Evolutionary conservation across 2,329 filamentous ascomycete species (phyloP).

Genomic region (Penicillium psychrosexuale): DNA sequence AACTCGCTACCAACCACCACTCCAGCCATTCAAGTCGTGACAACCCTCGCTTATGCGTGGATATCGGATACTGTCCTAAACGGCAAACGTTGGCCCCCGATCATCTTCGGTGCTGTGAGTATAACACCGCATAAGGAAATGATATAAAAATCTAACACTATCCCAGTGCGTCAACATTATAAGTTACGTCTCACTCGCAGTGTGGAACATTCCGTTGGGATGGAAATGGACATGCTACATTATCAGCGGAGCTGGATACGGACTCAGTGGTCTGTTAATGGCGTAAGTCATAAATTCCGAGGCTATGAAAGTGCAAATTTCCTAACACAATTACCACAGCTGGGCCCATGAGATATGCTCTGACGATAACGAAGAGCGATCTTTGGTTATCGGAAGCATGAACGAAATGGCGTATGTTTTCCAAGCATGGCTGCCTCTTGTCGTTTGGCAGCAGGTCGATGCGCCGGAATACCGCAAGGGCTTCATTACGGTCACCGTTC

Average conservation of each 20-base stretch:
- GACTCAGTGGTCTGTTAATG: slow-evolving; percentile 50
- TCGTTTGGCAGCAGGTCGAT: slow-evolving; percentile 65
- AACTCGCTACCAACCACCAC: slow-evolving; percentile 60
- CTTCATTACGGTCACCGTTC: slow-evolving; percentile 54
- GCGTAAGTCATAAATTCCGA: slow-evolving; percentile 37
- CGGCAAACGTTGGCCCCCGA: slow-evolving; percentile 62
- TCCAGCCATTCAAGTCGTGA: slow-evolving; percentile 54
- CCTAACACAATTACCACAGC: slow-evolving; percentile 22
- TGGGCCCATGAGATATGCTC: slow-evolving; percentile 57
- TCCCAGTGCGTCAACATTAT: slow-evolving; percentile 40
- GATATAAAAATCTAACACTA: background rate
- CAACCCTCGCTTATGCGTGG: slow-evolving; percentile 63
- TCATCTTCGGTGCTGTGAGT: slow-evolving; percentile 56
- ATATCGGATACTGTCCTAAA: slow-evolving; percentile 59
- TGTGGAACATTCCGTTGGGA: slow-evolving; percentile 51
- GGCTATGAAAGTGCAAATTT: background rate
- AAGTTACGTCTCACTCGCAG: slow-evolving; percentile 44
- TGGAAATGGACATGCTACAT: slow-evolving; percentile 66
- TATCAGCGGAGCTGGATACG: slow-evolving; percentile 49
- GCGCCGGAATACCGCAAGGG: slow-evolving; percentile 60
- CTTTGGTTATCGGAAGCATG: slow-evolving; percentile 63
- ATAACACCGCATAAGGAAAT: slow-evolving; percentile 38
- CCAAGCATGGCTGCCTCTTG: slow-evolving; percentile 65
- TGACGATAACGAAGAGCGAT: slow-evolving; percentile 61
- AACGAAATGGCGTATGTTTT: slow-evolving; percentile 68